phyloP scores from a whole-genome alignment of 2,329 filamentous ascomycete species.

The Keithomyces neogunnii region DNA sequence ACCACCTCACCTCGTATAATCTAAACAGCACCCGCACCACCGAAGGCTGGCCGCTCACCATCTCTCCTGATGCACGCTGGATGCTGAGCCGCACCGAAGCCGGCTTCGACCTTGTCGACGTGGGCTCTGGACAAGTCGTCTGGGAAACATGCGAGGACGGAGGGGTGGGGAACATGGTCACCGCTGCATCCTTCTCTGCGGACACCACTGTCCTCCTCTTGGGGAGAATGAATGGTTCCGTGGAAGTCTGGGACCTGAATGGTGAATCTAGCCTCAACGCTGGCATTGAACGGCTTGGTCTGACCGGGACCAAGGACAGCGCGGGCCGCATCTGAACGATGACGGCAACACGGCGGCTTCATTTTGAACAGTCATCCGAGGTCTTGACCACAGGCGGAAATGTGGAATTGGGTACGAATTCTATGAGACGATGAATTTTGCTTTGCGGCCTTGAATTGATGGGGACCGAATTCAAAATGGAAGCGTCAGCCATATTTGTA shows the following conservation, averaged over 20 bases:
- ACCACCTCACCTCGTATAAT: slow-evolving; percentile 26
- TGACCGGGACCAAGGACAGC: background rate
- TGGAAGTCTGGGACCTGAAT: slow-evolving; percentile 25
- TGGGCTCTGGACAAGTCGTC: slow-evolving; percentile 22
- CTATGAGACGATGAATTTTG: too few relatives aligned
- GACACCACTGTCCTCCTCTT: slow-evolving; percentile 22
- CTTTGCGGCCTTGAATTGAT: too few relatives aligned
- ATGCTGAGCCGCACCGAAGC: slow-evolving; percentile 31
- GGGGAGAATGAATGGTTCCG: slow-evolving; percentile 24
- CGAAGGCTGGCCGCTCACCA: slow-evolving; percentile 32
- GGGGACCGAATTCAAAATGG: too few relatives aligned
- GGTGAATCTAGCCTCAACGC: slow-evolving; percentile 3
- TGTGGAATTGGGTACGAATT: too few relatives aligned
- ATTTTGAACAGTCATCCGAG: too few relatives aligned
- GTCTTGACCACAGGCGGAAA: too few relatives aligned
- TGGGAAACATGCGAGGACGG: slow-evolving; percentile 14
- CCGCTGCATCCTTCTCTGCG: slow-evolving; percentile 25
- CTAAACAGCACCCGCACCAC: slow-evolving; percentile 21
- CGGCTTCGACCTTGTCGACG: slow-evolving; percentile 32
- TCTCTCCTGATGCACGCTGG: slow-evolving; percentile 29
- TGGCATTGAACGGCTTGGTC: background rate
- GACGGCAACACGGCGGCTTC: too few relatives aligned
- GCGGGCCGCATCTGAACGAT: too few relatives aligned
- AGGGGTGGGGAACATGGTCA: slow-evolving; percentile 18
- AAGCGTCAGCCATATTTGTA: too few relatives aligned